Conservation (phyloP, 192 early-diverging fungal species). For the Coemansia sp. region DNA sequence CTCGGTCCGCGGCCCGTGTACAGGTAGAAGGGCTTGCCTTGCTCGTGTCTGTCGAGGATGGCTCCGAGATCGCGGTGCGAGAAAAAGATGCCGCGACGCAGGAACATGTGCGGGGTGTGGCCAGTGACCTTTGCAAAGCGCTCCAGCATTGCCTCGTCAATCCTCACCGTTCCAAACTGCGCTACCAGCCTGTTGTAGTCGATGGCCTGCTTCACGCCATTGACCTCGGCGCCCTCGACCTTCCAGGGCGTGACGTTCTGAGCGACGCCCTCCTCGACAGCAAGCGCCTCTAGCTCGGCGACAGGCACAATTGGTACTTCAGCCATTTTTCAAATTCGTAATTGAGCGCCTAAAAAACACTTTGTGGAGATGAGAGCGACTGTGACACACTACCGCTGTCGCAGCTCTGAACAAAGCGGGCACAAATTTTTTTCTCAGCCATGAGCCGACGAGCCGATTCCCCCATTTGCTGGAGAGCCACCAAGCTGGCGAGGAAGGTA, state of each 20-base stretch:
- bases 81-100: slow-evolving; percentile 92
- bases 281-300: slow-evolving; percentile 16
- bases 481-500: neutral
- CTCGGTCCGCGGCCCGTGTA: slow-evolving; percentile 98
- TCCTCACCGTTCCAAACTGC: slow-evolving; percentile 84
- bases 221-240: slow-evolving; percentile 88
- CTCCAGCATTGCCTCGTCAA: slow-evolving; percentile 74
- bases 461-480: neutral
- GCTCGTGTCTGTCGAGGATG: slow-evolving; percentile 91
- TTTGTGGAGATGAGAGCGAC: neutral
- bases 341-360: neutral
- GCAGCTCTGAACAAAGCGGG: too few species aligned
- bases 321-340: neutral
- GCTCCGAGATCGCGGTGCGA: slow-evolving; percentile 87
- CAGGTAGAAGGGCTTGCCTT: slow-evolving; percentile 96
- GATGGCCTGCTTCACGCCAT: slow-evolving; percentile 85
- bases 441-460: too few species aligned
- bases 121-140: slow-evolving; percentile 89
- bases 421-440: too few species aligned
- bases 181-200: slow-evolving; percentile 92
- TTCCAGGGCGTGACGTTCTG: slow-evolving; percentile 86
- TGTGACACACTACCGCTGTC: too few species aligned
- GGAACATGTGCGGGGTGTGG: slow-evolving; percentile 74
- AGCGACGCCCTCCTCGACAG: neutral
- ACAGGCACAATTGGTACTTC: neutral